Evolutionary conservation across 768 basidiomycete genomes (phyloP), one percentile per base, ranked within the genome.

Genomic region (Rubroboletus pulcherrimus): DNA sequence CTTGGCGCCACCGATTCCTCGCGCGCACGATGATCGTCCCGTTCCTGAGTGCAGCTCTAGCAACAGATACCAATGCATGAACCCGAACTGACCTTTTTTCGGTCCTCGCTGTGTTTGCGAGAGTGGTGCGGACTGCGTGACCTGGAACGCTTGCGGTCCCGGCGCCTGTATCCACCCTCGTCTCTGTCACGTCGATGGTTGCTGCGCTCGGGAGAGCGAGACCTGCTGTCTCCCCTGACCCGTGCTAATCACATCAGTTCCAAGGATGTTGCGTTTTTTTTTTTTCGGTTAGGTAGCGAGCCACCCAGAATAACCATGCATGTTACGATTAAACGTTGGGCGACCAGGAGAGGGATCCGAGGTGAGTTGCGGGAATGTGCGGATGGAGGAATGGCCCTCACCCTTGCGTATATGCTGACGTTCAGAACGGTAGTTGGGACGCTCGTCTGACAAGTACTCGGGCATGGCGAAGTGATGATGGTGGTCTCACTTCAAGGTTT

Each of bases 331-430:
- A 29, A 50, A 39, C 24, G 56, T 57, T 38, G 59, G 62, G 63
- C 66, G 60, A 61, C 62, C 68, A 69, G 54, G 63, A 71, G 56
- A 49, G 46, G 43, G 40, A 53, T 35, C 53, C 49, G 51, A 59
- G 45, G 54, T 70, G 63, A 70, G 68, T 57, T 58, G 58, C 50
- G 51, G 30, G 57, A 55, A 57, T 30, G 14, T 5, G n/a, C 17
- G 24, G 2, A 34, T 1, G 17, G 8, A 51, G 1, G 57, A 35
- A 58, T 9, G 8, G 6, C 61, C 56, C 69, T 67, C 61, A 70
- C 69, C 68, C 61, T 42, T 61, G 48, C 57, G 65, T 40, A 51
- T 58, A 26, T 58, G 45, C 35, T 41, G 35, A 46, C 42, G 47
- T 34, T 62, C 54, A 30, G 56, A 61, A 47, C 45, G 55, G 8